Conservation (phyloP, 2,329 filamentous ascomycete genomes). For the Penicillium occitanis region DNA sequence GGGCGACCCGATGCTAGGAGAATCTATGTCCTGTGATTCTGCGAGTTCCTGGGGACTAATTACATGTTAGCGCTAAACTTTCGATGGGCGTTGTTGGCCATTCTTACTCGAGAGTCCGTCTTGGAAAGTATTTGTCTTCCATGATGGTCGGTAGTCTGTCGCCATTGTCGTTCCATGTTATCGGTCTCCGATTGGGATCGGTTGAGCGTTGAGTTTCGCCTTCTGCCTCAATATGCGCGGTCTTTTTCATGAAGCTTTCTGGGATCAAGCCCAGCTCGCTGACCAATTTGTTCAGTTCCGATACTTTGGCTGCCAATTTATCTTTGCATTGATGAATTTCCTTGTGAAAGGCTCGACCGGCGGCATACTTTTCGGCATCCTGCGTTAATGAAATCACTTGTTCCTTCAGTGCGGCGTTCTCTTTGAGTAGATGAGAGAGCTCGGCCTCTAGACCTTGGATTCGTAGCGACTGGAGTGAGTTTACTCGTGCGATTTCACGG, state of each 20-base stretch:
- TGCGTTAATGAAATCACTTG: slow-evolving; percentile 58
- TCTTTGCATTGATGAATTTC: slow-evolving; percentile 55
- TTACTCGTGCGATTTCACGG: slow-evolving; percentile 63
- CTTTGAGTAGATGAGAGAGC: slow-evolving; percentile 58
- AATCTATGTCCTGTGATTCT: slow-evolving; percentile 29
- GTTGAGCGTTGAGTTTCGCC: slow-evolving; percentile 4
- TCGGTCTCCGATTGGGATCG: slow-evolving; percentile 7
- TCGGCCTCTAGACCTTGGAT: slow-evolving; percentile 65
- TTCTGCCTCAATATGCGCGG: slow-evolving; percentile 23
- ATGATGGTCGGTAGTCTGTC: slow-evolving; percentile 57
- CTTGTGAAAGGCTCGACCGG: slow-evolving; percentile 45
- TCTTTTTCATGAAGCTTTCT: slow-evolving; percentile 29
- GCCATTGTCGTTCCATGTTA: slow-evolving; percentile 26
- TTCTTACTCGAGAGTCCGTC: slow-evolving; percentile 56
- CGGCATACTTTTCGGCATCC: slow-evolving; percentile 51
- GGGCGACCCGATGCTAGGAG: slow-evolving; percentile 44
- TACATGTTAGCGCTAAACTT: slow-evolving; percentile 10
- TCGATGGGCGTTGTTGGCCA: not conserved
- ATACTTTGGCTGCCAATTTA: slow-evolving; percentile 57
- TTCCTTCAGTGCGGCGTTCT: slow-evolving; percentile 61
- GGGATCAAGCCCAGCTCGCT: slow-evolving; percentile 53
- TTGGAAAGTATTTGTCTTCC: slow-evolving; percentile 60
- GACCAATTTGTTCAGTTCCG: slow-evolving; percentile 56
- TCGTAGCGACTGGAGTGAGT: slow-evolving; percentile 63
- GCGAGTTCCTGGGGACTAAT: slow-evolving; percentile 39